Conservation (phyloP, 768 basidiomycete genomes). For the Termitomyces sp. region DNA sequence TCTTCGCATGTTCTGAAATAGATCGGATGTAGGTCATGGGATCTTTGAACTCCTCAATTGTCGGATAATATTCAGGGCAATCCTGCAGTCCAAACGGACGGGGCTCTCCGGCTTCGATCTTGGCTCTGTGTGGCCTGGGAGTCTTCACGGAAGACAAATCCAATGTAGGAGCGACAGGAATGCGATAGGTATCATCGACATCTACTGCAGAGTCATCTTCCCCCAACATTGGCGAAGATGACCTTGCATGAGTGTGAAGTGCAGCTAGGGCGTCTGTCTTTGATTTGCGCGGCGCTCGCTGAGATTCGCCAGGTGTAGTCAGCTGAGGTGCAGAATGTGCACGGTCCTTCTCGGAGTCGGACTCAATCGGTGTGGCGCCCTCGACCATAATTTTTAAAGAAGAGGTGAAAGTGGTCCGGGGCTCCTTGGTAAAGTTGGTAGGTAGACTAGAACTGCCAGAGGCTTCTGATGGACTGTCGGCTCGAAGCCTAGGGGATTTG, state of each 20-base stretch:
- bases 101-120: slow-evolving; percentile 31
- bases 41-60: slow-evolving; percentile 87
- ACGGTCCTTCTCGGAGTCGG: slow-evolving; percentile 33
- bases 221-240: slow-evolving; percentile 50
- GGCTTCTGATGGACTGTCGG: slow-evolving; percentile 41
- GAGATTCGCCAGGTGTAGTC: slow-evolving; percentile 37
- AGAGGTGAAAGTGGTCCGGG: slow-evolving; percentile 50
- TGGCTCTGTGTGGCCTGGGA: slow-evolving; percentile 39
- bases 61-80: slow-evolving; percentile 87
- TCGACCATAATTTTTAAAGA: slow-evolving; percentile 76
- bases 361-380: slow-evolving; percentile 62
- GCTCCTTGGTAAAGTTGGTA: slow-evolving; percentile 46
- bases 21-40: slow-evolving; percentile 90
- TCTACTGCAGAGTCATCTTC: slow-evolving; percentile 42
- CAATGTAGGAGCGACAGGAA: slow-evolving; percentile 56
- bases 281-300: slow-evolving; percentile 82
- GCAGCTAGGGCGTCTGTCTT: slow-evolving; percentile 86
- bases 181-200: slow-evolving; percentile 46
- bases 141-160: slow-evolving; percentile 74
- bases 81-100: slow-evolving; percentile 86
- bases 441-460: slow-evolving; percentile 33
- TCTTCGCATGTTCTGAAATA: slow-evolving; percentile 63
- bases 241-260: slow-evolving; percentile 60
- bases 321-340: slow-evolving; percentile 29
- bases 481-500: slow-evolving; percentile 51